Percentiles rank a stretch among this genome's conserved stretches.
phyloP scores from a whole-genome alignment of 306 rosid species.

The Begonia fuchsioides region DNA sequence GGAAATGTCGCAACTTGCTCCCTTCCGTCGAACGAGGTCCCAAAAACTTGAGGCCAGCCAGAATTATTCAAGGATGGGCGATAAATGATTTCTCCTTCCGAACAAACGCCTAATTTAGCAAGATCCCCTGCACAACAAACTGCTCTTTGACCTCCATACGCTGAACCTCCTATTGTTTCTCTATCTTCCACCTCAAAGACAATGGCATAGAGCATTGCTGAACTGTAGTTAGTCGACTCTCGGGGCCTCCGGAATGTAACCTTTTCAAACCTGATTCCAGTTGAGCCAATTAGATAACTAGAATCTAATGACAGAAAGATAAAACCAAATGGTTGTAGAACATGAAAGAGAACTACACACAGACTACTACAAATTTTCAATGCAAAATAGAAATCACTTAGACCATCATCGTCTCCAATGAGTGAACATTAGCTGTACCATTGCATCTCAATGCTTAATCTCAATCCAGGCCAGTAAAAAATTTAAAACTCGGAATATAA shows the following conservation, averaged over 20 bases:
- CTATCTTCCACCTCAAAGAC: slow-evolving; percentile 96
- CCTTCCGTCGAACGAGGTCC: slow-evolving; percentile 39
- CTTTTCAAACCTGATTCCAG: slow-evolving; percentile 66
- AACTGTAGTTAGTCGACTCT: slow-evolving; percentile 62
- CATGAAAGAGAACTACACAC: background rate
- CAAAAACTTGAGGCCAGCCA: slow-evolving; percentile 75
- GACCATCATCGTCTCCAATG: too few species aligned
- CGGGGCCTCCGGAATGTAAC: slow-evolving; percentile 48
- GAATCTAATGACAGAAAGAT: slow-evolving; percentile 3
- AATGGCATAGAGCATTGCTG: slow-evolving; percentile 58
- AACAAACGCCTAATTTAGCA: slow-evolving; percentile 75
- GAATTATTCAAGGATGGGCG: slow-evolving; percentile 48
- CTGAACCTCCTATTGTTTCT: slow-evolving; percentile 86
- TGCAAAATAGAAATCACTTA: too few species aligned
- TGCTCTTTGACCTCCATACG: slow-evolving; percentile 97
- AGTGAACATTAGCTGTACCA: too few species aligned
- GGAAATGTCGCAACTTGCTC: slow-evolving; percentile 44
- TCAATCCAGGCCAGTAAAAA: too few species aligned
- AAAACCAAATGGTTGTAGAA: background rate
- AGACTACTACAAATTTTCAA: too few species aligned
- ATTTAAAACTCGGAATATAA: too few species aligned
- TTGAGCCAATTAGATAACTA: slow-evolving; percentile 8
- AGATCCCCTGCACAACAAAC: slow-evolving; percentile 90
- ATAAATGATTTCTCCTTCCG: slow-evolving; percentile 69
- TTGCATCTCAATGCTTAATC: too few species aligned